Conservation (phyloP, 73 alveolate genomes). For the Paramecium pentaurelia region DNA sequence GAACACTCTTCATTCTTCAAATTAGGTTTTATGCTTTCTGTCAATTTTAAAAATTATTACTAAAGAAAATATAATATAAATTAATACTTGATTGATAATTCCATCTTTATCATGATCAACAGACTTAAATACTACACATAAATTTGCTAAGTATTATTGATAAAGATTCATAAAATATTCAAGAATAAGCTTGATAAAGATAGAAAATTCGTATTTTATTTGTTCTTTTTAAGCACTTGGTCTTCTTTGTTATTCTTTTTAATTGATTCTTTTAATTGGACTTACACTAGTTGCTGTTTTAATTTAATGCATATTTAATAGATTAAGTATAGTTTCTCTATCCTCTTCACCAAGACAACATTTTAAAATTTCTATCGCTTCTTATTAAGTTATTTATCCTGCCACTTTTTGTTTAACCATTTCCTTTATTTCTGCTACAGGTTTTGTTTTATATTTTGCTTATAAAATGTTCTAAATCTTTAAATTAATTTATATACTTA, state of each 20-base stretch:
- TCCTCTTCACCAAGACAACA: constrained; percentile 57
- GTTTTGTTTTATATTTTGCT: constrained; percentile 74
- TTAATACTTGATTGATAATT: neutral
- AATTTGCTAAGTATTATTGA: constrained; percentile 14
- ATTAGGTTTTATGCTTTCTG: neutral
- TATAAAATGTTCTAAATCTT: constrained; percentile 57
- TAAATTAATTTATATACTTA: neutral
- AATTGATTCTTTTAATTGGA: neutral
- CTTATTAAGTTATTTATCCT: constrained; percentile 74
- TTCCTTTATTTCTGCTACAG: constrained; percentile 73
- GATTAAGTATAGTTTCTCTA: neutral
- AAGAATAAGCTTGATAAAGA: neutral
- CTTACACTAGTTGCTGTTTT: neutral
- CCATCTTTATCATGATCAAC: constrained; percentile 28
- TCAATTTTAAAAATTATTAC: neutral
- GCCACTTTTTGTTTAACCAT: constrained; percentile 61
- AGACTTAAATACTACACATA: constrained; percentile 37
- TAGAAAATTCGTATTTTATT: neutral
- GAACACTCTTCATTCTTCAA: neutral
- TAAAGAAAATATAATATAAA: neutral
- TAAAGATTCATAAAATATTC: neutral
- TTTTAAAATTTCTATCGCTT: constrained; percentile 69
- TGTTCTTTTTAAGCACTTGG: neutral
- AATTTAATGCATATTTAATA: neutral
- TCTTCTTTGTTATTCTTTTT: neutral